These are phyloP conservation scores for Staphylotrichum tortipilum DNA, from an alignment of 495 filamentous ascomycete genomes.

Conservation along the genomic window DNA sequence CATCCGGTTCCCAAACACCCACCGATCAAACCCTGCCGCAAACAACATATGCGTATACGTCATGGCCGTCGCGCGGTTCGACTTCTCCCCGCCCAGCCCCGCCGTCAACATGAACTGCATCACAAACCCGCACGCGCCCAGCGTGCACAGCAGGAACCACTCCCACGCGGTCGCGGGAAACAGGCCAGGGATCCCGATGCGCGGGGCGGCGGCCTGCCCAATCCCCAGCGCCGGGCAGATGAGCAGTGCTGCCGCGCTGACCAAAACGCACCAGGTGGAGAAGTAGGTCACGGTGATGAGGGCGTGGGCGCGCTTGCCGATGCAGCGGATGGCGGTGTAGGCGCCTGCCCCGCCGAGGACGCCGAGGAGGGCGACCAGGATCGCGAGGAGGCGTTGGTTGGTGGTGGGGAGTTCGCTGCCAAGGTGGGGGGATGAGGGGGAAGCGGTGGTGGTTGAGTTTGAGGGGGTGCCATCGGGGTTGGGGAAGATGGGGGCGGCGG, in stretches of 20 bases:
- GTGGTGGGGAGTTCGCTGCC: conserved; percentile 45
- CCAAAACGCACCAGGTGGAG: conserved; percentile 56
- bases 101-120: conserved; percentile 85
- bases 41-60: conserved; percentile 90
- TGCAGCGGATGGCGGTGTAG: conserved; percentile 74
- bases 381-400: conserved; percentile 67
- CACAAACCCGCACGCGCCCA: conserved; percentile 70
- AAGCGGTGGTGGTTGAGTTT: not conserved
- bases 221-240: conserved; percentile 38
- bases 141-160: conserved; percentile 60
- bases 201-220: conserved; percentile 24
- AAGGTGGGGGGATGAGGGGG: conserved; percentile 13
- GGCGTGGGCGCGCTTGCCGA: conserved; percentile 75
- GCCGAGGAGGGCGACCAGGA: conserved; percentile 65
- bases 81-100: conserved; percentile 59
- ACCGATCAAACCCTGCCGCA: conserved; percentile 70
- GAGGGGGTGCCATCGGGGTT: not conserved
- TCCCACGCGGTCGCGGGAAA: conserved; percentile 54
- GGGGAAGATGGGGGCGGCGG: not conserved
- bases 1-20: conserved; percentile 66
- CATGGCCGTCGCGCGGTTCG: conserved; percentile 77
- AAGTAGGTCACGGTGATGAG: conserved; percentile 87
- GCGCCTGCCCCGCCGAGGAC: conserved; percentile 73
- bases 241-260: conserved; percentile 51
- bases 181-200: conserved; percentile 22